phyloP scores from a whole-genome alignment of 257 asterid genomes.

The Fraxinus excelsior region DNA sequence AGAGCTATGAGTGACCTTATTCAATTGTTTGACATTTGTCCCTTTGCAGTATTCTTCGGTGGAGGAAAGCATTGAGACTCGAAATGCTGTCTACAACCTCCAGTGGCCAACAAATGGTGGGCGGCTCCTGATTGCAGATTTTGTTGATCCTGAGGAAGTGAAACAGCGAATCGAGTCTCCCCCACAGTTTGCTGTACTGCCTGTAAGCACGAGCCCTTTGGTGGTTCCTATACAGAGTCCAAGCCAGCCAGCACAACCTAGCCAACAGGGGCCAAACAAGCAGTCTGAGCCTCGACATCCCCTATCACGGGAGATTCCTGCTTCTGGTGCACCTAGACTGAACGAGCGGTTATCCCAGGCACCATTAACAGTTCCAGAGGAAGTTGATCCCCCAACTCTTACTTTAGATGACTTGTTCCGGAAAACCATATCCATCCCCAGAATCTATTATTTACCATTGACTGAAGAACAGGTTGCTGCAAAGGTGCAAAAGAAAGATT shows the following conservation, averaged over 20 bases:
- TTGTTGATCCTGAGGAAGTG: slow-evolving; percentile 44
- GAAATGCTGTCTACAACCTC: slow-evolving; percentile 39
- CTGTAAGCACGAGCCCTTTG: slow-evolving; percentile 7
- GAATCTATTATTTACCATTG: slow-evolving; percentile 44
- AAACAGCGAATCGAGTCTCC: slow-evolving; percentile 24
- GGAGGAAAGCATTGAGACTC: slow-evolving; percentile 41
- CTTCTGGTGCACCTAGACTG: slow-evolving; percentile 21
- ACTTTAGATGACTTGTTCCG: slow-evolving; percentile 43
- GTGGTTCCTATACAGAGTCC: slow-evolving; percentile 18
- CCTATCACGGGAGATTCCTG: slow-evolving; percentile 21
- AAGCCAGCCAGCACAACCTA: slow-evolving; percentile 19
- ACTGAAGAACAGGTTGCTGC: slow-evolving; percentile 36
- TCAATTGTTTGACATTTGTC: neutral
- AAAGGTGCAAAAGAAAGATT: slow-evolving; percentile 24
- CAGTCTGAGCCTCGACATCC: slow-evolving; percentile 17
- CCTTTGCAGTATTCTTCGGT: slow-evolving; percentile 33
- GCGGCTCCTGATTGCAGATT: slow-evolving; percentile 41
- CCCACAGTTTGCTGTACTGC: slow-evolving; percentile 19
- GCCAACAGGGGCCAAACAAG: slow-evolving; percentile 25
- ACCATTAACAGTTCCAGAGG: slow-evolving; percentile 20
- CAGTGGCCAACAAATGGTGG: slow-evolving; percentile 47
- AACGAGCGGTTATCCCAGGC: slow-evolving; percentile 18
- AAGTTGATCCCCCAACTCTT: slow-evolving; percentile 26
- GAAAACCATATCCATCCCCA: slow-evolving; percentile 40
- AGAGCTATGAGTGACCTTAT: neutral